A percentile compares a stretch with the other conserved stretches of the same genome.
Evolutionary conservation across 163 green algal species (phyloP).

Genomic region (Prototheca wickerhamii): DNA sequence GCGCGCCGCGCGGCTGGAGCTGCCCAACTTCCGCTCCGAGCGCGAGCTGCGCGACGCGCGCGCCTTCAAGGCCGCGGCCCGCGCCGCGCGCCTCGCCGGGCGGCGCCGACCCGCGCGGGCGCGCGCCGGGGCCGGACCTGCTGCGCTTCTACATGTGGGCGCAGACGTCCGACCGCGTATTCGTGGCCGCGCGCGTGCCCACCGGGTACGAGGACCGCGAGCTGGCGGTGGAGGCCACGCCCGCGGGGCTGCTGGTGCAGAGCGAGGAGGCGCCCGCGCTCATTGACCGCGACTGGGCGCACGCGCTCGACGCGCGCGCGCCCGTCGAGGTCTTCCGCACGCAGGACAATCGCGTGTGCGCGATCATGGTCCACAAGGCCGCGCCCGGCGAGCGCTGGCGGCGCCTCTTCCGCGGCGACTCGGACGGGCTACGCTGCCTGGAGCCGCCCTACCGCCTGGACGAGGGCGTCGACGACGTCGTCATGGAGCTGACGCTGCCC

Average conservation of each 20-base stretch:
- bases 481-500: conserved; percentile 59
- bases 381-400: conserved; percentile 36
- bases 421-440: conserved; percentile 48
- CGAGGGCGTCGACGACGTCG: conserved; percentile 48
- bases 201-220: conserved; percentile 60
- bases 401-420: conserved; percentile 56
- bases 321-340: conserved; percentile 43
- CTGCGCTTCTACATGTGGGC: conserved; percentile 70
- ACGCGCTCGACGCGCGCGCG: conserved; percentile 21
- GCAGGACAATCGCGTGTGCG: conserved; percentile 49
- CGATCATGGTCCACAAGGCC: conserved; percentile 45
- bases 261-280: conserved; percentile 42
- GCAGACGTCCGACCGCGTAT: conserved; percentile 45
- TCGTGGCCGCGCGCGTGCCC: conserved; percentile 53
- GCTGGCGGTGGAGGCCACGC: conserved; percentile 41
- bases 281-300: conserved; percentile 42
- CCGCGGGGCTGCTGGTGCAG: conserved; percentile 40
- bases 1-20: conserved; percentile 22
- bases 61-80: conserved; percentile 39
- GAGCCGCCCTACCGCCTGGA: conserved; percentile 50
- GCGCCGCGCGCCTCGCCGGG: conserved; percentile 11
- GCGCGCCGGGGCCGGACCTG: conserved; percentile 34
- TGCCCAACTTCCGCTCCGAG: conserved; percentile 47
- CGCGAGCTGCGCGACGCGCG: conserved; percentile 42
- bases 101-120: conserved; percentile 6